Evolutionary conservation across 768 basidiomycete species (phyloP), one percentile per base, ranked within the genome.

Genomic region (Suillus luteus): DNA sequence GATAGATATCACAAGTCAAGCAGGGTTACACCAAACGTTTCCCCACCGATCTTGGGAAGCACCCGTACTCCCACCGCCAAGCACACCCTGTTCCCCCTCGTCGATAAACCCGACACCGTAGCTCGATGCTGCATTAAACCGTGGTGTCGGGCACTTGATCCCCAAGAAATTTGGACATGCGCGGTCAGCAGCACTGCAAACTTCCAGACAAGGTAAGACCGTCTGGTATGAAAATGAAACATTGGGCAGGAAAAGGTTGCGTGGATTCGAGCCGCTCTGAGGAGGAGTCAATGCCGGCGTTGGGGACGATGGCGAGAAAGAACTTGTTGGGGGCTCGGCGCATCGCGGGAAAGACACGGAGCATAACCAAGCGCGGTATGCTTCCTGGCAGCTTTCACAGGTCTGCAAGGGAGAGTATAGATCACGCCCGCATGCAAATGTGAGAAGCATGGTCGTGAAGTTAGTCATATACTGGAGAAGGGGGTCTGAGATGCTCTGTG

Each of bases 101-200:
- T 94, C 92, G 14, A 91, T 78, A 69, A 82, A 92, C 0, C 92
- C 92, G 19, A 92, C 85, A 2, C 89, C 92, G 69, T 94, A 93
- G 71, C 88, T 92, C 49, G 73, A 73, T 5, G 75, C 81, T 0
- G 91, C 91, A 63, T 89, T 91, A 69, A 88, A 89, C 41, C 73
- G 69, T 57, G 76, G 69, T 14, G 81, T 69, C 2, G 92, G 93
- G 67, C 93, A 95, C 65, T 76, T 75, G 76, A 92, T 90, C 2
- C 84, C 82, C 11, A 96, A 67, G 68, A 92, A 86, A 35, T 80
- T 80, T 5, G 93, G 93, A 72, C 93, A 96, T 12, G 91, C 84
- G 33, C 93, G 84, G 66, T 91, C 89, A 27, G 84, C 86, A 1
- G 83, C 81, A 19, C 85, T 82, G 76, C 94, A 96, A 37, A 83